Percentiles rank a stretch among this genome's conserved stretches.
Evolutionary conservation across 768 basidiomycete genomes (phyloP).

Genomic region (Mycena sanguinolenta): DNA sequence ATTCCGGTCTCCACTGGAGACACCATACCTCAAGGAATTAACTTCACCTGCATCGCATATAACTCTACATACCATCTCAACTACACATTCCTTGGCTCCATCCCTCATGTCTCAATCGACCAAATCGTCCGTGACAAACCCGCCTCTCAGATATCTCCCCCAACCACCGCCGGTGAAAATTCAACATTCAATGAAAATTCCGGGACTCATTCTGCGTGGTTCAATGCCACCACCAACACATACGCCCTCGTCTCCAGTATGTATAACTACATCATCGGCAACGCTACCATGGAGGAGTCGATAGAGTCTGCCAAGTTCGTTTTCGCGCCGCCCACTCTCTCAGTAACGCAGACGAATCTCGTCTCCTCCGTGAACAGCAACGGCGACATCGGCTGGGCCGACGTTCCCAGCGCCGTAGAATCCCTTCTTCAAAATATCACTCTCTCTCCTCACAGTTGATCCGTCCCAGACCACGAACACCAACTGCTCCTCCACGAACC

Average conservation of each 20-base stretch:
- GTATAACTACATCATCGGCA: conserved; percentile 11
- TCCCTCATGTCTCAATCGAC: neutral
- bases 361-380: neutral
- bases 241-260: conserved; percentile 18
- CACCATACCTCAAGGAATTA: too few relatives aligned
- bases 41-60: conserved; percentile 22
- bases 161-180: neutral
- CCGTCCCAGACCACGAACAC: neutral
- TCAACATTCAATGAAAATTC: neutral
- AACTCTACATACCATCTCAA: conserved; percentile 24
- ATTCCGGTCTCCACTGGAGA: neutral
- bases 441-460: conserved; percentile 26
- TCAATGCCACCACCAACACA: conserved; percentile 26
- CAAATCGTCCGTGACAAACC: neutral
- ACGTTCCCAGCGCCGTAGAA: neutral
- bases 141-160: neutral
- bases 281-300: neutral
- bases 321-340: neutral
- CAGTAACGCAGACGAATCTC: neutral
- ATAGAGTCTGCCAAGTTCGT: neutral
- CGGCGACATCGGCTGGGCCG: conserved; percentile 15
- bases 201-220: neutral
- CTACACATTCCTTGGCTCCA: conserved; percentile 2
- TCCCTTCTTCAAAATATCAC: conserved; percentile 19
- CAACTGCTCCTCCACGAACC: neutral